phyloP scores from a whole-genome alignment of 306 rosid genomes.

The Dalbergia oliveri region DNA sequence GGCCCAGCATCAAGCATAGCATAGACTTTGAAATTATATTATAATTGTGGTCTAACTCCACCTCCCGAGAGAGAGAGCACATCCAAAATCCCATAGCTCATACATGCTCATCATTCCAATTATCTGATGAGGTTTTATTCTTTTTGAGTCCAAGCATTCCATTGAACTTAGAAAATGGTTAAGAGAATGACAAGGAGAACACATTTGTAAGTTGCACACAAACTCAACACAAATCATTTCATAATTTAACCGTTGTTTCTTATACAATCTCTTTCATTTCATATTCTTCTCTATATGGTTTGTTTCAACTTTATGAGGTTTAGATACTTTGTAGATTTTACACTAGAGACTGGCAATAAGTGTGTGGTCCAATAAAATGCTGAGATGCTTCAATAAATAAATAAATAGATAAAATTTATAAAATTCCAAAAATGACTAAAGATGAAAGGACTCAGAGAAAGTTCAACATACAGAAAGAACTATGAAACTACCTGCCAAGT shows the following conservation, averaged over 20 bases:
- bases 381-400: not conserved
- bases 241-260: not conserved
- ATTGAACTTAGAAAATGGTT: not conserved
- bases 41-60: no score
- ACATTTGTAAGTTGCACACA: not conserved
- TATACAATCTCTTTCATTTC: not conserved
- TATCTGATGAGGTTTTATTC: not conserved
- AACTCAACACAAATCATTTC: not conserved
- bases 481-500: not conserved
- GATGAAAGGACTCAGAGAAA: not conserved
- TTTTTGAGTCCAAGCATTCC: not conserved
- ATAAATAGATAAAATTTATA: not conserved
- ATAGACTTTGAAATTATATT: no score
- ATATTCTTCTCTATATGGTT: not conserved
- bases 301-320: not conserved
- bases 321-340: not conserved
- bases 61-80: not conserved
- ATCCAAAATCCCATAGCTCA: not conserved
- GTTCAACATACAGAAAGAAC: slow-evolving; percentile 16
- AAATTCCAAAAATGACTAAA: not conserved
- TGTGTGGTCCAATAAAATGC: not conserved
- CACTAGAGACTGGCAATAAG: not conserved
- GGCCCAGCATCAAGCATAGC: no score
- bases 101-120: not conserved
- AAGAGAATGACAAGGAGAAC: not conserved